A percentile compares a stretch with the other conserved stretches of the same genome.
These are phyloP conservation scores for Austroboletus eburneus DNA, from an alignment of 768 basidiomycete genomes.

Conservation along the genomic window DNA sequence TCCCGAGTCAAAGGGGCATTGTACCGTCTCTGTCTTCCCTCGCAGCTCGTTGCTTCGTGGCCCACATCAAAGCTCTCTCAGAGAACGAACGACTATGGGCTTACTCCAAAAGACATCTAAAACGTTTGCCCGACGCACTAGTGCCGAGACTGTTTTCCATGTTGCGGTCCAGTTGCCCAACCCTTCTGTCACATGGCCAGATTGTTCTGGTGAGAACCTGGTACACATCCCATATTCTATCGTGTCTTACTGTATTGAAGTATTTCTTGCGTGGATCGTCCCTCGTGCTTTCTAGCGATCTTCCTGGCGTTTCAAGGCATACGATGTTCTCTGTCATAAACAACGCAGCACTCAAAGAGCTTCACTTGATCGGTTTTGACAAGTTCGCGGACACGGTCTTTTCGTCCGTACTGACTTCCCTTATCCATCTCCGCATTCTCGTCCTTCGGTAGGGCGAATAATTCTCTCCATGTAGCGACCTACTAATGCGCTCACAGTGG, in stretches of 20 bases:
- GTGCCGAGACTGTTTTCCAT: conserved; percentile 49
- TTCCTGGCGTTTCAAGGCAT: conserved; percentile 49
- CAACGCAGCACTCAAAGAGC: conserved; percentile 35
- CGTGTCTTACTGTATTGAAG: conserved; percentile 18
- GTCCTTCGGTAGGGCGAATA: conserved; percentile 46
- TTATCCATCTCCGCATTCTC: conserved; percentile 44
- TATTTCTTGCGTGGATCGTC: conserved; percentile 55
- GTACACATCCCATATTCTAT: not conserved
- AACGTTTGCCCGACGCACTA: conserved; percentile 48
- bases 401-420: conserved; percentile 43
- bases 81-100: conserved; percentile 38
- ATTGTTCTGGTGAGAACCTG: conserved; percentile 46
- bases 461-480: conserved; percentile 1
- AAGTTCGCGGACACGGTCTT: conserved; percentile 51
- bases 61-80: conserved; percentile 39
- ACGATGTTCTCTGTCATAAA: conserved; percentile 45
- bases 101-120: conserved; percentile 37
- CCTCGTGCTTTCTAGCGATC: conserved; percentile 41
- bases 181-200: conserved; percentile 48
- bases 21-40: conserved; percentile 46
- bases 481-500: conserved; percentile 39
- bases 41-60: conserved; percentile 50
- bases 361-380: conserved; percentile 49
- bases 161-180: conserved; percentile 47
- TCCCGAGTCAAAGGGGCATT: conserved; percentile 26